Conservation (phyloP, 179 eudicot genomes). For the Amaranthus tricolor region DNA sequence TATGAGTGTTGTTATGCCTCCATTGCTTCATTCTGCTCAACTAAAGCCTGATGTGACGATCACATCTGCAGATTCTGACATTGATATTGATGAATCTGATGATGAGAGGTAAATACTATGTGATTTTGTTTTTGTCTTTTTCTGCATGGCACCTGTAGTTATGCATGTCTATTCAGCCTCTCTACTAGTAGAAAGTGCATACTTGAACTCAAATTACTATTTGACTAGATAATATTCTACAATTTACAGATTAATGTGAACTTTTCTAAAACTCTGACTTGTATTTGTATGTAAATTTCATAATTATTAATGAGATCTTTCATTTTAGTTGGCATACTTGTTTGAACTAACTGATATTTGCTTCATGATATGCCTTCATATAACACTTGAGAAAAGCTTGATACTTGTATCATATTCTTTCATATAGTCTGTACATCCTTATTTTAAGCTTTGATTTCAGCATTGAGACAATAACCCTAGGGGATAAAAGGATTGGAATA, state of each 20-base stretch:
- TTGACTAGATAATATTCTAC: neutral
- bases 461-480: conserved; percentile 93
- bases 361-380: neutral
- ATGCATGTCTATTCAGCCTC: neutral
- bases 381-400: neutral
- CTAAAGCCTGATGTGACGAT: conserved; percentile 94
- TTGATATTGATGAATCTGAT: conserved; percentile 87
- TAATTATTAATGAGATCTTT: neutral
- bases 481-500: conserved; percentile 93
- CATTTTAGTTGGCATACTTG: too few species aligned
- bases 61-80: conserved; percentile 81
- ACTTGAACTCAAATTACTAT: neutral
- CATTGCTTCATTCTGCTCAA: conserved; percentile 89
- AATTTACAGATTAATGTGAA: neutral
- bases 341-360: neutral
- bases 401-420: neutral
- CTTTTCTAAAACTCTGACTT: neutral
- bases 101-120: conserved; percentile 63
- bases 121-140: neutral
- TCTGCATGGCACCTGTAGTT: neutral
- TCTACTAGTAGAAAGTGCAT: neutral
- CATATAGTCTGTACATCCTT: neutral
- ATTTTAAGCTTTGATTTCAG: conserved; percentile 41
- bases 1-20: conserved; percentile 97
- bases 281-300: neutral